phyloP scores from a whole-genome alignment of 768 basidiomycete genomes.

The Sporobolomyces roseus region DNA sequence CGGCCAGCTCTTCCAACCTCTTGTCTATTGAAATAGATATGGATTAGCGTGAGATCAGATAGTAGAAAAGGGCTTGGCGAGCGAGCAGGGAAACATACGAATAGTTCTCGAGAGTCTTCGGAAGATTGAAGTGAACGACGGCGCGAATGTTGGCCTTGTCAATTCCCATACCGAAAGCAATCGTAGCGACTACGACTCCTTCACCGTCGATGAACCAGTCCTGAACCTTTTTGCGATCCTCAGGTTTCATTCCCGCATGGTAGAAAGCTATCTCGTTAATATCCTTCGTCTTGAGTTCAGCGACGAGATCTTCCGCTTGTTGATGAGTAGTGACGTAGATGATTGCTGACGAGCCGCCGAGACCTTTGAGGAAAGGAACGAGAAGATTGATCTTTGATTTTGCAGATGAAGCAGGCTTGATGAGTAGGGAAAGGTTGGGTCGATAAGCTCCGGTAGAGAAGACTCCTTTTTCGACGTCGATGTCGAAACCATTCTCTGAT shows the following conservation, averaged over 20 bases:
- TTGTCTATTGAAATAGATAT: conserved; percentile 59
- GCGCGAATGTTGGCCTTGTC: conserved; percentile 76
- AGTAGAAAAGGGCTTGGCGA: no score
- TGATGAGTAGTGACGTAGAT: conserved; percentile 55
- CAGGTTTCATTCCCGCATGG: conserved; percentile 53
- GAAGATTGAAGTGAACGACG: conserved; percentile 73
- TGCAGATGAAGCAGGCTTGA: conserved; percentile 48
- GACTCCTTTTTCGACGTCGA: conserved; percentile 51
- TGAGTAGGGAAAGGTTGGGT: conserved; percentile 47
- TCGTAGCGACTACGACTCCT: conserved; percentile 83
- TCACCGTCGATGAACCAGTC: conserved; percentile 69
- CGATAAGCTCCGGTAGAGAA: conserved; percentile 55
- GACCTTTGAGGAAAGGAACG: conserved; percentile 49
- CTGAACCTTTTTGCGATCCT: conserved; percentile 50
- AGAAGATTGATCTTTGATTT: conserved; percentile 51
- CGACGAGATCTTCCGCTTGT: conserved; percentile 52
- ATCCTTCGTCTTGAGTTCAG: conserved; percentile 44
- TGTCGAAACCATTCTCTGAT: conserved; percentile 49
- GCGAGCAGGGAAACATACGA: no score
- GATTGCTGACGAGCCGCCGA: conserved; percentile 52
- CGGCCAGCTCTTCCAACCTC: conserved; percentile 97
- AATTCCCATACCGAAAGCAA: conserved; percentile 89
- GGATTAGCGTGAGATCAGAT: no score
- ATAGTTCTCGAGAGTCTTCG: conserved; percentile 55
- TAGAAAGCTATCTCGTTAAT: conserved; percentile 48